phyloP scores from a whole-genome alignment of 2,329 filamentous ascomycete species.

The Volutella citrinella region DNA sequence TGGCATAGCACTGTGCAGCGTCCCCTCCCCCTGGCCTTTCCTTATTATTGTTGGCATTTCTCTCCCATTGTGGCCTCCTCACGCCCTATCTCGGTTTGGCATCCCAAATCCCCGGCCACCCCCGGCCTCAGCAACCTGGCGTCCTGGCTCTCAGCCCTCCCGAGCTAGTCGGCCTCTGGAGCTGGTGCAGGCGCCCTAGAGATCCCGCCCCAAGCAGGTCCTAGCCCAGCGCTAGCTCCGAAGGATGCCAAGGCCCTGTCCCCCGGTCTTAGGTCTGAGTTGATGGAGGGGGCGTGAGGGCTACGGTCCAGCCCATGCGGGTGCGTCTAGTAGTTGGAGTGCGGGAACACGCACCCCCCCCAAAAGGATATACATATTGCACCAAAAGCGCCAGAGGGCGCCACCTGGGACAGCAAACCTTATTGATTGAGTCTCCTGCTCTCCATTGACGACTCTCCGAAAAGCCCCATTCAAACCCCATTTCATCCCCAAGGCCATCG shows the following conservation, averaged over 20 bases:
- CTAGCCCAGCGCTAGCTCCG: slow-evolving; percentile 16
- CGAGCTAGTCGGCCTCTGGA: slow-evolving; percentile 32
- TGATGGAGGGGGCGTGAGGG: slow-evolving; percentile 5
- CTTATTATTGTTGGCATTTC: slow-evolving; percentile 2
- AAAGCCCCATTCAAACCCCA: slow-evolving; percentile 14
- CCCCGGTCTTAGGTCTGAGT: slow-evolving; percentile 13
- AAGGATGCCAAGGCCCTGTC: slow-evolving; percentile 16
- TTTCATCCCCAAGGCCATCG: slow-evolving; percentile 19
- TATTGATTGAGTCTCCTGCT: slow-evolving; percentile 21
- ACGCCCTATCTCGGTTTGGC: too few relatives aligned
- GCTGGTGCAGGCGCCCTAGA: slow-evolving; percentile 21
- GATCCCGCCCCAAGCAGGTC: slow-evolving; percentile 27
- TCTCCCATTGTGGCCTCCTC: neutral
- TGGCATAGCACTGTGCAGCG: neutral
- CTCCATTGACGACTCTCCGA: slow-evolving; percentile 22
- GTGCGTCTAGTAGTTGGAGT: neutral
- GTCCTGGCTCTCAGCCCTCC: slow-evolving; percentile 35
- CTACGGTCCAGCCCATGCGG: neutral
- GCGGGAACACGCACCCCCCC: slow-evolving; percentile 4
- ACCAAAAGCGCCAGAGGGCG: slow-evolving; percentile 21
- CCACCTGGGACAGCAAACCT: slow-evolving; percentile 24
- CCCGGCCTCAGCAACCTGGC: slow-evolving; percentile 22
- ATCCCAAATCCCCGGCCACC: slow-evolving; percentile 7
- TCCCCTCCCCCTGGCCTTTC: slow-evolving; percentile 5
- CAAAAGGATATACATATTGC: slow-evolving; percentile 24